Percentiles rank a stretch among this genome's conserved stretches.
These are phyloP conservation scores for Flaveria trinervia DNA, from an alignment of 129 eudicot species.

Conservation along the genomic window DNA sequence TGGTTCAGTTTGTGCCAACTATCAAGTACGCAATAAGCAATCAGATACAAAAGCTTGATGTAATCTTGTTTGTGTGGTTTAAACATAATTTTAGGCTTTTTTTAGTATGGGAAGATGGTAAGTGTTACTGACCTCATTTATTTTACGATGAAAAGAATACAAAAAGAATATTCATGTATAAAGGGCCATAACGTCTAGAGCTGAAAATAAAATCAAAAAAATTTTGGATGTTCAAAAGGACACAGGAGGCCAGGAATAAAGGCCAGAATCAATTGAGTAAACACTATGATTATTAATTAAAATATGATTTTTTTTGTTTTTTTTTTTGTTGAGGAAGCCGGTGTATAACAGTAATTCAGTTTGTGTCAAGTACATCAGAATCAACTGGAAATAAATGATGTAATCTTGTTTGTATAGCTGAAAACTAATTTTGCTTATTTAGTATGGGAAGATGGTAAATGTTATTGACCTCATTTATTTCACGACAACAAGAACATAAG, in stretches of 20 bases:
- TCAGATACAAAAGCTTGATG: not conserved
- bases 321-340: not conserved
- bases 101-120: not conserved
- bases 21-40: not conserved
- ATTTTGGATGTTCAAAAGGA: too few species aligned
- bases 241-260: too few species aligned
- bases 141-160: not conserved
- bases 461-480: conserved; percentile 2
- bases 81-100: not conserved
- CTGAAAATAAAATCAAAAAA: too few species aligned
- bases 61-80: not conserved
- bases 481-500: not conserved
- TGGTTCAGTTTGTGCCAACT: not conserved
- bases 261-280: too few species aligned
- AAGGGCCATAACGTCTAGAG: not conserved
- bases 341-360: not conserved
- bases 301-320: not conserved
- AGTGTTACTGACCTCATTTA: conserved; percentile 12
- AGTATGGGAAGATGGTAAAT: not conserved
- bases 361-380: not conserved
- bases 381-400: not conserved
- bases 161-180: not conserved
- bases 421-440: not conserved
- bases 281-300: not conserved
- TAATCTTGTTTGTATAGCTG: not conserved